Evolutionary conservation across 176 grass and related monocot genomes (phyloP), one percentile per base, ranked within the genome.

Genomic region (Triticum turgidum): DNA sequence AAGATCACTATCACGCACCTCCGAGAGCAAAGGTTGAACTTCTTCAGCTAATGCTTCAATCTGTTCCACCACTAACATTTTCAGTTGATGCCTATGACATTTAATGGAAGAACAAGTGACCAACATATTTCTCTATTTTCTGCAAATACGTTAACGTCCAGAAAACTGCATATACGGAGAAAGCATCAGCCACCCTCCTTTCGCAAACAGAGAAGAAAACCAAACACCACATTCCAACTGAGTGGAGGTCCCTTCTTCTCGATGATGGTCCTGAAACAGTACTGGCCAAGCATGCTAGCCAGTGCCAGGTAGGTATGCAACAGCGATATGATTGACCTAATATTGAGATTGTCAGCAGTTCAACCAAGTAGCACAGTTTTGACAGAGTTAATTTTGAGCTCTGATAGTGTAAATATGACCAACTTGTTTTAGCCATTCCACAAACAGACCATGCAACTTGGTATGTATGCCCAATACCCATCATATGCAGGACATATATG

Each of bases 21-120:
- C 90, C 44, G 88, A 84, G 44, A 99, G 89, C 90, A 99, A 90
- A 77, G 97, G 97, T 81, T 99, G 88, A 73, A 94, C 84, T 91
- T 92, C 90, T 91, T 93, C 94, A 84, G 94, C 92, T 80, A 99
- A 92, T 80, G 85, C 90, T 90, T 99, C 97, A 69, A 99, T 90
- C 97, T 99, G 86, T 89, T 89, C 62, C 71, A 98, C 63, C 73
- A 85, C 77, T 82, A 95, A 18, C 65, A 84, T 78, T 86, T 82
- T 54, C 91, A 69, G 42, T 82, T 25, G 72, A 95, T 84, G 88
- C 14, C 61, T 74, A 75, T 44, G 22, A 64, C 1, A 76, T 34
- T 76, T 58, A 84, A 73, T 54, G 17, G 24, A 20, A 84, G 44
- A 52, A 68, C 27, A 74, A 83, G 7, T 25, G 20, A 47, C 54